Percentiles rank a stretch among this genome's conserved stretches.
phyloP scores from a whole-genome alignment of 1,139 yeast genomes.

The Protomyces lactucae-debilis region DNA sequence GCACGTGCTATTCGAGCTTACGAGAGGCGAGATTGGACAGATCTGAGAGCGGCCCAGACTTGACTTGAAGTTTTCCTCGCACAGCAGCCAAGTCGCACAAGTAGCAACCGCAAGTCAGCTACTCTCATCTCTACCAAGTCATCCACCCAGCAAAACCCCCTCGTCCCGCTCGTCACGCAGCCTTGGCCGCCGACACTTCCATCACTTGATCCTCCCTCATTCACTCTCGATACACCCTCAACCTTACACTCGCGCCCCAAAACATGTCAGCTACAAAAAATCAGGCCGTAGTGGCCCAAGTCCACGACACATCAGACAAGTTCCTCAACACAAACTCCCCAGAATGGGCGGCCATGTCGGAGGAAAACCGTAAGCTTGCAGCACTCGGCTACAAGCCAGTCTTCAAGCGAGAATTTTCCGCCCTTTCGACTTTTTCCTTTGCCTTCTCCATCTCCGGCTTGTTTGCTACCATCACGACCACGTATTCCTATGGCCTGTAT shows the following conservation, averaged over 20 bases:
- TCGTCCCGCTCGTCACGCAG: background rate
- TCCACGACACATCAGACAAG: background rate
- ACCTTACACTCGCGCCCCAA: background rate
- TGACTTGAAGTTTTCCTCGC: too few relatives aligned
- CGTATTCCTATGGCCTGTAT: conserved; percentile 37
- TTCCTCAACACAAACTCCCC: background rate
- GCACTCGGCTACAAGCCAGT: conserved; percentile 67
- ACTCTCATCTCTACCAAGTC: too few relatives aligned
- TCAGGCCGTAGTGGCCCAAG: too few relatives aligned
- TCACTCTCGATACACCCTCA: background rate
- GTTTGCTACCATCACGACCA: conserved; percentile 57
- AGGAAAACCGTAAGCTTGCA: conserved; percentile 34
- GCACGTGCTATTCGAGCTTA: too few relatives aligned
- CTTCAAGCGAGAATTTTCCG: conserved; percentile 60
- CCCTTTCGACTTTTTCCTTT: conserved; percentile 49
- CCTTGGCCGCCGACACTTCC: background rate
- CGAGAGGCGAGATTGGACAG: too few relatives aligned
- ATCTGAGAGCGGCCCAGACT: too few relatives aligned
- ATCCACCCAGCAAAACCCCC: too few relatives aligned
- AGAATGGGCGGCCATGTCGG: conserved; percentile 21
- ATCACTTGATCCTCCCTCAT: background rate
- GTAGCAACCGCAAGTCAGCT: too few relatives aligned
- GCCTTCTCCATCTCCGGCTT: conserved; percentile 70
- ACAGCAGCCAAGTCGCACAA: too few relatives aligned
- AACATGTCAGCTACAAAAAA: too few relatives aligned